Conservation (phyloP, 768 basidiomycete genomes). For the Tricholoma terreum region DNA sequence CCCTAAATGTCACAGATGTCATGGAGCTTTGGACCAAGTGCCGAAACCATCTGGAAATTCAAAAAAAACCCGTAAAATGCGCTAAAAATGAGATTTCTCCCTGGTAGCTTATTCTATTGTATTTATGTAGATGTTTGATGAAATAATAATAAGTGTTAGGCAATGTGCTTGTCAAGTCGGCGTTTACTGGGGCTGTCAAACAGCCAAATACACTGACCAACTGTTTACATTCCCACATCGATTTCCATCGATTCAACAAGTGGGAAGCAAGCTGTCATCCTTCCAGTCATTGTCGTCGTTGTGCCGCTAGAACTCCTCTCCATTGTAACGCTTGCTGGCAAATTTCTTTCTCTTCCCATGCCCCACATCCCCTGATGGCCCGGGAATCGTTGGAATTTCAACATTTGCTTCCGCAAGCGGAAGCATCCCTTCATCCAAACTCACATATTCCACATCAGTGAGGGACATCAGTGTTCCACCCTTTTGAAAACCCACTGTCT, state of each 20-base stretch:
- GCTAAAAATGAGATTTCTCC: no score
- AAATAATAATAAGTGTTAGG: not conserved
- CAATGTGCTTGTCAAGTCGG: not conserved
- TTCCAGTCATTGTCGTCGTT: not conserved
- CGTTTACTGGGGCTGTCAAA: not conserved
- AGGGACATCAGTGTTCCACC: not conserved
- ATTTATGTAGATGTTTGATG: no score
- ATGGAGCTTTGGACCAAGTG: no score
- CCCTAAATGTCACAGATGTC: no score
- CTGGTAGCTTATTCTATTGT: no score
- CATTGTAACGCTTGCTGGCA: not conserved
- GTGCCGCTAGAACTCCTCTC: not conserved
- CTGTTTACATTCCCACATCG: not conserved
- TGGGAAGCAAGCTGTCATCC: not conserved
- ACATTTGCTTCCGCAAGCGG: not conserved
- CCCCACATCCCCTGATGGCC: not conserved
- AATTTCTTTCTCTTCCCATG: not conserved
- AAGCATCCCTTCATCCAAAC: not conserved
- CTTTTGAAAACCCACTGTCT: not conserved
- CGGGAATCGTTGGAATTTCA: not conserved
- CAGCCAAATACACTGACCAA: not conserved
- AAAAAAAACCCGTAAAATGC: no score
- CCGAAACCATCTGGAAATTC: no score
- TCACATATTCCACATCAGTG: not conserved
- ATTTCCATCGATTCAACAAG: not conserved